Conservation (phyloP, 1,284 basidiomycete species). For the Inonotus hispidus region DNA sequence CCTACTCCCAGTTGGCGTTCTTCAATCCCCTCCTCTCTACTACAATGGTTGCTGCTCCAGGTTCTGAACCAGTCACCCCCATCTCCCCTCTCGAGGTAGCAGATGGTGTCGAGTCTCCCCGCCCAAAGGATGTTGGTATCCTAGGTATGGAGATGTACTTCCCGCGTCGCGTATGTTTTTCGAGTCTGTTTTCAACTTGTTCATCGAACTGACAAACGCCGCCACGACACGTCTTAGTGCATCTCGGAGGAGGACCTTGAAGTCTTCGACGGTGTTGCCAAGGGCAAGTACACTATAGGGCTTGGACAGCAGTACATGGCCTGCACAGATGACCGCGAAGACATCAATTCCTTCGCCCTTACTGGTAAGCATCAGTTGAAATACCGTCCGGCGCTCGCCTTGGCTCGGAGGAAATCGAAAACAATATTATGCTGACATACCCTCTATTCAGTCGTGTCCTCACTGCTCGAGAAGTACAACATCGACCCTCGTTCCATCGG, state of each 20-base stretch:
- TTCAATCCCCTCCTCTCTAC: neutral
- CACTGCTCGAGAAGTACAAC: conserved; percentile 91
- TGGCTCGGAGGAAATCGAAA: neutral
- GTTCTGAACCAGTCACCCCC: conserved; percentile 19
- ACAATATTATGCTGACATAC: neutral
- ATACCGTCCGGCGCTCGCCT: conserved; percentile 10
- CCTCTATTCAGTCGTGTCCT: conserved; percentile 59
- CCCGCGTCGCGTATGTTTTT: conserved; percentile 71
- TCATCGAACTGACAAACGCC: conserved; percentile 16
- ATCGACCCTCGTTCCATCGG: conserved; percentile 96
- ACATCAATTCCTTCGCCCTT: conserved; percentile 97
- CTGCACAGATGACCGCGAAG: conserved; percentile 94
- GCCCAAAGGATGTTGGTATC: conserved; percentile 90
- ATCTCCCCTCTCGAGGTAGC: conserved; percentile 17
- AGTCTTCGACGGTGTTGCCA: conserved; percentile 90
- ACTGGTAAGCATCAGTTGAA: conserved; percentile 61
- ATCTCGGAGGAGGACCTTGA: conserved; percentile 95
- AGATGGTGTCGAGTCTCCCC: conserved; percentile 31
- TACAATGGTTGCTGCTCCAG: conserved; percentile 18
- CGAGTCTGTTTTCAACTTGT: neutral
- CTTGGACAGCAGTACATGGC: conserved; percentile 99
- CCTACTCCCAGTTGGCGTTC: neutral
- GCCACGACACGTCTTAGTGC: conserved; percentile 46
- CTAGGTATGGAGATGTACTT: conserved; percentile 93
- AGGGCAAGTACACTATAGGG: conserved; percentile 99